Conservation (phyloP, 306 rosid genomes). For the Dalbergia cultrata region DNA sequence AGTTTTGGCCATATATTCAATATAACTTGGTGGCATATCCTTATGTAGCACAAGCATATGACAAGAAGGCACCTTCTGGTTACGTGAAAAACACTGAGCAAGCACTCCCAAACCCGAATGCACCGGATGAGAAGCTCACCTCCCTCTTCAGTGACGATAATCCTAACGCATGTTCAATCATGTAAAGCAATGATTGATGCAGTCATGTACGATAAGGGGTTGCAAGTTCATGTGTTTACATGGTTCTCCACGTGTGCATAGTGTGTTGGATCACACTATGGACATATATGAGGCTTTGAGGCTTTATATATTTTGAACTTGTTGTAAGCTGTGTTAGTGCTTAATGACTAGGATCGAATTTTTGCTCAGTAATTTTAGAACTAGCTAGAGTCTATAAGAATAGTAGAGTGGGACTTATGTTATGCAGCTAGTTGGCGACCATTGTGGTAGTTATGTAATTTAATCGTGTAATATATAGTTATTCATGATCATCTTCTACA, state of each 20-base stretch:
- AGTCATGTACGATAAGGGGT: not conserved
- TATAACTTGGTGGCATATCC: constrained; percentile 91
- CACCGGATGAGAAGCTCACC: constrained; percentile 66
- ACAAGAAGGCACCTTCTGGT: constrained; percentile 91
- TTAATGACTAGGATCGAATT: constrained; percentile 18
- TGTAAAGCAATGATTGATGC: constrained; percentile 47
- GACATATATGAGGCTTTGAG: not conserved
- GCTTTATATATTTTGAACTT: not conserved
- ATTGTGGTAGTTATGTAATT: not conserved
- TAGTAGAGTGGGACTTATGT: not conserved
- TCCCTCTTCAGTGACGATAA: constrained; percentile 89
- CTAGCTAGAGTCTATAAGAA: not conserved
- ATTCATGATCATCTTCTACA: not conserved
- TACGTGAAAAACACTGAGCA: constrained; percentile 70
- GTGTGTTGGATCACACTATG: not conserved
- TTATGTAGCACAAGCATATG: constrained; percentile 82
- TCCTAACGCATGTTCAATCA: constrained; percentile 83
- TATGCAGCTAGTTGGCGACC: not conserved
- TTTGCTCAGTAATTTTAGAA: not conserved
- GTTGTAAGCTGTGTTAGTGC: not conserved
- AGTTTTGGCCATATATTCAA: constrained; percentile 94
- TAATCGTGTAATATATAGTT: not conserved
- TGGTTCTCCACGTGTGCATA: not conserved
- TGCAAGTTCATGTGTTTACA: not conserved
- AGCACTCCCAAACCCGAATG: constrained; percentile 65